phyloP scores from a whole-genome alignment of 768 basidiomycete genomes.

The Xerocomus brunneocitrinus region DNA sequence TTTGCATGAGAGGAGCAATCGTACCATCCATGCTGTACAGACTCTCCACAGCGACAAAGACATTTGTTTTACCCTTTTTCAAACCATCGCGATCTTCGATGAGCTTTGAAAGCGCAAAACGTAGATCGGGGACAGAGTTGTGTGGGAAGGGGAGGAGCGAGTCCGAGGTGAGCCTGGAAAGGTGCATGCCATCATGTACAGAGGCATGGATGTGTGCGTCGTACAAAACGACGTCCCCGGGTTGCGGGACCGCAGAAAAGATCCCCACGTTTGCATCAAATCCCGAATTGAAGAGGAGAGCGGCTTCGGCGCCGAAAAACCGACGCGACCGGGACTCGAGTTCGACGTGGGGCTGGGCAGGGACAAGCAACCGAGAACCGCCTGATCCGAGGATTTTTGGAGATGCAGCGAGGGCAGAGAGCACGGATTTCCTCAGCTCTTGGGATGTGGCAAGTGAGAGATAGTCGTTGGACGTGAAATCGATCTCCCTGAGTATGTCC shows the following conservation, averaged over 20 bases:
- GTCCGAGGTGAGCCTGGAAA: constrained; percentile 42
- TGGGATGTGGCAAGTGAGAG: constrained; percentile 70
- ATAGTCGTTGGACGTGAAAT: constrained; percentile 93
- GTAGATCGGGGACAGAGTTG: constrained; percentile 58
- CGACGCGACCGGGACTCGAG: constrained; percentile 65
- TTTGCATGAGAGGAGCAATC: constrained; percentile 65
- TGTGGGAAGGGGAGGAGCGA: constrained; percentile 57
- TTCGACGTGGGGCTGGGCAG: constrained; percentile 48
- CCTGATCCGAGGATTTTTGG: constrained; percentile 79
- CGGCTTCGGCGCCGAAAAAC: constrained; percentile 61
- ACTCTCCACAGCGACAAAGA: constrained; percentile 85
- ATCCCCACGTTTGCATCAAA: constrained; percentile 90
- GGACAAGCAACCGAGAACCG: constrained; percentile 80
- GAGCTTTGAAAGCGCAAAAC: constrained; percentile 40
- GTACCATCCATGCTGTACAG: constrained; percentile 98
- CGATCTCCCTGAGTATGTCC: constrained; percentile 34
- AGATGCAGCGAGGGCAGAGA: constrained; percentile 44
- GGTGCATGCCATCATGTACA: constrained; percentile 86
- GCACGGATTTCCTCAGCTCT: constrained; percentile 52
- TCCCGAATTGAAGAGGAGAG: constrained; percentile 87
- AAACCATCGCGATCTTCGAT: constrained; percentile 35
- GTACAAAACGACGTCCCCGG: constrained; percentile 70
- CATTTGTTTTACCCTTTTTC: constrained; percentile 37
- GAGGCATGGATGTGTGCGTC: constrained; percentile 90
- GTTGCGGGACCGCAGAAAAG: constrained; percentile 52